Conservation (phyloP, 2,329 filamentous ascomycete species). For the Penicillium sumatraense region DNA sequence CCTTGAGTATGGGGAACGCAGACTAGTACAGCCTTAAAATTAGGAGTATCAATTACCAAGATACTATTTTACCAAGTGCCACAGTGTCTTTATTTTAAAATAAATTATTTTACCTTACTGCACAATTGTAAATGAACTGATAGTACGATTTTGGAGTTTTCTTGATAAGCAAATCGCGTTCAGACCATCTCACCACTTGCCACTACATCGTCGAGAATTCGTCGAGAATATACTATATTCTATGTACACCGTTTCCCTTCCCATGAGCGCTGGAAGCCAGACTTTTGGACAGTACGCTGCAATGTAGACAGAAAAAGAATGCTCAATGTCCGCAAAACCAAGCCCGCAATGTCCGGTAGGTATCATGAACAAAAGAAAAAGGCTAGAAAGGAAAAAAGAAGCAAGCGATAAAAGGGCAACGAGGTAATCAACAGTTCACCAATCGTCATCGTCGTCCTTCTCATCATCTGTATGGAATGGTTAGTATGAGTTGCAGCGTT, state of each 20-base stretch:
- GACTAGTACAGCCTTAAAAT: too few species aligned
- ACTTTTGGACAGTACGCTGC: constrained; percentile 21
- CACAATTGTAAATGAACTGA: too few species aligned
- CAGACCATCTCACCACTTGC: not conserved
- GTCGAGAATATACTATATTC: too few species aligned
- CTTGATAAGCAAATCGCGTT: not conserved
- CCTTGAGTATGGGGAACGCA: too few species aligned
- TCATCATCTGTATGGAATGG: constrained; percentile 47
- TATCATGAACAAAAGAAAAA: constrained; percentile 19
- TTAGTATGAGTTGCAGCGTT: constrained; percentile 26
- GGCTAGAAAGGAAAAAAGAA: constrained; percentile 7
- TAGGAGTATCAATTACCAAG: too few species aligned
- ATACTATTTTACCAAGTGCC: too few species aligned
- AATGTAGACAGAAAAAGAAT: constrained; percentile 11
- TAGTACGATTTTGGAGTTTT: too few species aligned
- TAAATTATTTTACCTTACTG: too few species aligned
- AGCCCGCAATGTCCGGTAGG: constrained; percentile 19
- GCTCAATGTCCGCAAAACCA: constrained; percentile 18
- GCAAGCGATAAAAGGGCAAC: not conserved
- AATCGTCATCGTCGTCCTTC: constrained; percentile 52
- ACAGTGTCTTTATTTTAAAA: too few species aligned
- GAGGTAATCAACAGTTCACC: constrained; percentile 38
- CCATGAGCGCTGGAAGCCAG: constrained; percentile 13
- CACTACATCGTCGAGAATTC: constrained; percentile 20
- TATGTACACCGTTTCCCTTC: constrained; percentile 11